Evolutionary conservation across 192 early-diverging fungal species (phyloP), one percentile per base, ranked within the genome.

Genomic region (Linderina pennispora): DNA sequence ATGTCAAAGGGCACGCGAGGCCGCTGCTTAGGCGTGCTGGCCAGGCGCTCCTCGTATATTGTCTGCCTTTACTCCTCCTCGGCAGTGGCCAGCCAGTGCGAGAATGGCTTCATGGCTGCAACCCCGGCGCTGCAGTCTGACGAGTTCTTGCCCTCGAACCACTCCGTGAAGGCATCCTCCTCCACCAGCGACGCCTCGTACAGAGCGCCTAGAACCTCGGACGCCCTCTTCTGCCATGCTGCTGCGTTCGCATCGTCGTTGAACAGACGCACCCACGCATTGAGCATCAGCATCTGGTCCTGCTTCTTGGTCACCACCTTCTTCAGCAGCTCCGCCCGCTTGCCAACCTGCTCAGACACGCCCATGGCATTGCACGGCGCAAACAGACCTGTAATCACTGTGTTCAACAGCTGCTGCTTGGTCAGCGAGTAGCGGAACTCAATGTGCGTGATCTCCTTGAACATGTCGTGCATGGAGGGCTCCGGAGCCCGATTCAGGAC

Each of bases 371-470:
- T 57, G 49, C 50, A 41, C 1, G 50, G 38, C 6, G 32, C 53
- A 28, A 72, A 64, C 43, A 90, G 55, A 16, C 77, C 75, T 0
- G 76, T 57, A 15, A 90, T 52, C 23, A 89, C 60, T 4, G 88
- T 68, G 43, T 73, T 75, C 25, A 88, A 78, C 21, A 92, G 54
- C 59, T 90, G 86, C 38, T 76, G 79, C 70, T 92, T 92, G 43
- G 76, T 72, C 47, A 92, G 62, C 48, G 82, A 83, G 59, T 92
- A 80, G 32, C 85, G 81, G 74, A 90, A 90, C 66, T 92, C 90
- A 7, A 89, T 44, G 11, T 86, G 81, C 3, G 88, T 92, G 25
- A 90, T 78, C 50, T 92, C 86, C 50, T 90, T 90, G 35, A 86
- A 73, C 55, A 83, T 77, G 3, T 77, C 78, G 6, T 76, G 62